These are phyloP conservation scores for Neckera pumila DNA, from an alignment of 225 moss, liverwort and hornwort genomes.

Conservation along the genomic window DNA sequence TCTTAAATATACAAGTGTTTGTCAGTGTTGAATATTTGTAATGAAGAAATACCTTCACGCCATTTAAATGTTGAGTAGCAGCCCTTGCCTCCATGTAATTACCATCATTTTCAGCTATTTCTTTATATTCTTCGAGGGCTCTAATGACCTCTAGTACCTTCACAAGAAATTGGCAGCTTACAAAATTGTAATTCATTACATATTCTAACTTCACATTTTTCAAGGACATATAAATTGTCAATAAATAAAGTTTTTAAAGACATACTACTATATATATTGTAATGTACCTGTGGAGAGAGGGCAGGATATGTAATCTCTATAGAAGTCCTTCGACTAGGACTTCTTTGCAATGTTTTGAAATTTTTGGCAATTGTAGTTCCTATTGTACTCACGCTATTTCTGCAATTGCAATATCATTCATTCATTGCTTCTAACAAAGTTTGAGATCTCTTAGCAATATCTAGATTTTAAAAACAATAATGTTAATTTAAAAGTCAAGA, in stretches of 20 bases:
- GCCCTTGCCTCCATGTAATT: constrained; percentile 67
- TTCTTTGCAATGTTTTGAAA: constrained; percentile 64
- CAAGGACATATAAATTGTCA: background rate
- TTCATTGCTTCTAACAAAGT: background rate
- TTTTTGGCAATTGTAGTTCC: constrained; percentile 27
- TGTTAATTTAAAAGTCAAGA: background rate
- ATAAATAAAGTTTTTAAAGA: background rate
- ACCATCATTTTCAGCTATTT: constrained; percentile 57
- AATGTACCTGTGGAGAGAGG: constrained; percentile 47
- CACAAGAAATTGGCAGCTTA: background rate
- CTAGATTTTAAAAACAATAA: background rate
- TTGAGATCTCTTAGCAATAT: background rate
- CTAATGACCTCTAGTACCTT: constrained; percentile 70
- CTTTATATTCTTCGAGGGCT: constrained; percentile 47
- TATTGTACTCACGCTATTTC: constrained; percentile 53
- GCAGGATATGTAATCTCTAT: constrained; percentile 42
- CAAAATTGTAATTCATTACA: background rate
- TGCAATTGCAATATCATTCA: background rate
- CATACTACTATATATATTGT: background rate
- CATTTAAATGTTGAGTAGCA: constrained; percentile 52
- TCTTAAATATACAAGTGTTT: background rate
- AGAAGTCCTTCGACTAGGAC: constrained; percentile 49
- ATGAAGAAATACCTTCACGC: constrained; percentile 38
- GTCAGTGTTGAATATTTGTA: background rate
- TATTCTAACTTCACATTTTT: background rate